Conservation (phyloP, 1,284 basidiomycete genomes). For the Amylostereum areolatum region DNA sequence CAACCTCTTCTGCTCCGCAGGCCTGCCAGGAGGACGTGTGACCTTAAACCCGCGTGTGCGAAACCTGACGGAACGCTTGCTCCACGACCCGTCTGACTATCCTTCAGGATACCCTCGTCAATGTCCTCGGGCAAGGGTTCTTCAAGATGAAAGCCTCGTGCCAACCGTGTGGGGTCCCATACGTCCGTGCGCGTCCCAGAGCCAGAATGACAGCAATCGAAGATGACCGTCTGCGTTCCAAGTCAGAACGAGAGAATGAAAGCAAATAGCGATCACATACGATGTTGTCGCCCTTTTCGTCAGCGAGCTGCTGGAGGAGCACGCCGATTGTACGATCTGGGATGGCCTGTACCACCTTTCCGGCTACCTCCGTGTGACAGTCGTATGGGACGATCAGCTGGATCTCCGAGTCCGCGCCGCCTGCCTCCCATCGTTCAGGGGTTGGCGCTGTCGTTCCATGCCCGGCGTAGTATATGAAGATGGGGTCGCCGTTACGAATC, state of each 20-base stretch:
- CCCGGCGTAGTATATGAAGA: conserved; percentile 24
- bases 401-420: conserved; percentile 11
- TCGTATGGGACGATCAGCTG: conserved; percentile 22
- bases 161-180: neutral
- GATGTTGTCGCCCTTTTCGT: conserved; percentile 24
- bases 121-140: neutral
- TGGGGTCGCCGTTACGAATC: conserved; percentile 17
- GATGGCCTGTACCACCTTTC: conserved; percentile 11
- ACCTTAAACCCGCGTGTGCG: conserved; percentile 5
- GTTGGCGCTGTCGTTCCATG: conserved; percentile 13
- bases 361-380: conserved; percentile 3
- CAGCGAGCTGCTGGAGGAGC: conserved; percentile 16
- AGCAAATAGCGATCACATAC: conserved; percentile 11
- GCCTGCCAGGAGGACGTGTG: conserved; percentile 18
- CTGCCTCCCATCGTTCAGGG: conserved; percentile 6
- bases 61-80: conserved; percentile 3
- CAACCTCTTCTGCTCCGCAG: conserved; percentile 11
- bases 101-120: neutral
- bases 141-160: conserved; percentile 8
- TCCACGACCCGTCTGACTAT: neutral
- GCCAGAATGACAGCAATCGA: conserved; percentile 25
- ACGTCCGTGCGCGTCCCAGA: conserved; percentile 19
- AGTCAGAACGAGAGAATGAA: neutral
- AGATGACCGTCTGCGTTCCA: conserved; percentile 23
- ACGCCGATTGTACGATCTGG: conserved; percentile 16